Base-by-base conservation (phyloP, 1,284 basidiomycete species). In the Veloporphyrellus conicus region DNA sequence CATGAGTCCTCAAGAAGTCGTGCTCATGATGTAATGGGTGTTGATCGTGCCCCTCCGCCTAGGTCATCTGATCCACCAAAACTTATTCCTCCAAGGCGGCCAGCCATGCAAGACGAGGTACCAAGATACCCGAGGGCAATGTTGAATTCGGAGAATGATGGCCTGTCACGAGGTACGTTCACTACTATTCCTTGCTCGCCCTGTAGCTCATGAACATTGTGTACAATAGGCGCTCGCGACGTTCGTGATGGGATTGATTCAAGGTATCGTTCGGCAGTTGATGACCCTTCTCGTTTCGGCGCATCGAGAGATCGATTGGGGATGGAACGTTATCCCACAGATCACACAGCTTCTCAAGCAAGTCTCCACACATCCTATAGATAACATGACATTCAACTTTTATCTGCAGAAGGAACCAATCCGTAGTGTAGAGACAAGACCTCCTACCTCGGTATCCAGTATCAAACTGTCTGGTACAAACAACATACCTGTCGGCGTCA, bases 61-160 rank as follows among this genome's bases (percentile, higher is more conserved):
- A 65, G 52, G 50, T 56, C 45, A 5, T 41, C 50, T 43, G 67
- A 68, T 42, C 47, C 51, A 11, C 47, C 48, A 6, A 64, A 52
- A 42, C 53, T 49, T 22, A 29, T 47, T 18, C 58, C 47, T 31
- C 40, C 49, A 2, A 53, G 48, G 27, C 59, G 54, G 27, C 48
- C 43, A 4, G 49, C 38, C 37, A 16, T 54, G n/a, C 56, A 57
- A 9, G 66, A 70, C n/a, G 57, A 59, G 0, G 57, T 63, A 10
- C 70, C 71, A 20, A 63, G 65, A 28, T 70, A 68, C 32, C 71
- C 71, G 9, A 58, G 70, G 31, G 73, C 73, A 0, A 73, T 72
- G 71, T 49, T 67, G 6, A 58, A 63, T 15, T 29, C 57, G 16
- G 57, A 59, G 20, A 60, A 53, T 29, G 63, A 63, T 31, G 51